A percentile compares a stretch with the other conserved stretches of the same genome.
Conservation (phyloP, 2,329 filamentous ascomycete genomes). For the Fusarium dlaminii region DNA sequence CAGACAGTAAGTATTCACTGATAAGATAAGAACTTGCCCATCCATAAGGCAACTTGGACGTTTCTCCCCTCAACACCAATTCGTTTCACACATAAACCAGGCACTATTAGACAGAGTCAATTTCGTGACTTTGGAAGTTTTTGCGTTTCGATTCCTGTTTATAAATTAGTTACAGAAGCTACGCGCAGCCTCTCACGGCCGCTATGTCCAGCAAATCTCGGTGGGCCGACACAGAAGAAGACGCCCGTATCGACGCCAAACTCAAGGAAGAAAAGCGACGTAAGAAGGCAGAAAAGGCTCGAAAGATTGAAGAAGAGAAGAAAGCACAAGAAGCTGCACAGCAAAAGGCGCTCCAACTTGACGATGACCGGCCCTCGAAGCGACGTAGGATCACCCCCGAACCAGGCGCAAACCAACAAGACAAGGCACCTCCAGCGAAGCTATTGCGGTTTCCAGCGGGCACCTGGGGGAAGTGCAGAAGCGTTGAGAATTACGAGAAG, state of each 20-base stretch:
- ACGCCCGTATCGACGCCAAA: constrained; percentile 76
- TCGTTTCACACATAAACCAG: not conserved
- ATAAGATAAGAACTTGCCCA: constrained; percentile 39
- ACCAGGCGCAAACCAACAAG: constrained; percentile 41
- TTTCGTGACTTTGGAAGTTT: not conserved
- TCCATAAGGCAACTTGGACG: not conserved
- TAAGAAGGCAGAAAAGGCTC: constrained; percentile 82
- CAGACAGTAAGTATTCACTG: not conserved
- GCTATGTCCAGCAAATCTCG: constrained; percentile 76
- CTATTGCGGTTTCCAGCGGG: constrained; percentile 77
- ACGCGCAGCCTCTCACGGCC: not conserved
- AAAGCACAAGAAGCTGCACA: constrained; percentile 49
- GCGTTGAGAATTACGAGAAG: constrained; percentile 88
- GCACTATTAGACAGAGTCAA: not conserved
- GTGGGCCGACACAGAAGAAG: constrained; percentile 88
- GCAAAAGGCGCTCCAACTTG: constrained; percentile 12
- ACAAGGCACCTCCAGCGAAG: constrained; percentile 51
- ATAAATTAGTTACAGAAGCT: not conserved
- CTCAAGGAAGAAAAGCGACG: constrained; percentile 90
- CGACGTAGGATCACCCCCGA: constrained; percentile 68
- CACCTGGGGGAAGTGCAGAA: constrained; percentile 75
- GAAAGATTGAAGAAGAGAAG: constrained; percentile 64
- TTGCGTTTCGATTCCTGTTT: not conserved
- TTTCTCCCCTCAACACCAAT: constrained; percentile 5
- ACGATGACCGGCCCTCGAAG: constrained; percentile 62